Evolutionary conservation across 2,329 filamentous ascomycete genomes (phyloP).

Genomic region (Epichloe brachyelytri): DNA sequence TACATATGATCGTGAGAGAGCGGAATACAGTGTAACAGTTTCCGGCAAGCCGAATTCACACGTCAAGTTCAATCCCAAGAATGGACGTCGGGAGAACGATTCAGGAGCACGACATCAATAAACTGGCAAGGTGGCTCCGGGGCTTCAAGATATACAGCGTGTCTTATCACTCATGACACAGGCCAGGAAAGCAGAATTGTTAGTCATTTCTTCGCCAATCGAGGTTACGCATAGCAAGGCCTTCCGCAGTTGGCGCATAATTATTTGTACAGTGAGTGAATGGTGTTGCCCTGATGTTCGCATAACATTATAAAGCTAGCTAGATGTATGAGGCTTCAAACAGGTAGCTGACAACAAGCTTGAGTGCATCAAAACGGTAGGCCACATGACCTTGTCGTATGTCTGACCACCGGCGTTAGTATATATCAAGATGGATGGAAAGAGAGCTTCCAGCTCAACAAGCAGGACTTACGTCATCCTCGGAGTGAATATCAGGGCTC

Average conservation of each 20-base stretch:
- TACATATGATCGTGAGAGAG: neutral
- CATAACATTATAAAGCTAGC: neutral
- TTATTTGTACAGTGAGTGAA: too few relatives aligned
- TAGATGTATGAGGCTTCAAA: constrained; percentile 23
- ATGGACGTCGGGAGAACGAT: neutral
- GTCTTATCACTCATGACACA: constrained; percentile 3
- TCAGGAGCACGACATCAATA: neutral
- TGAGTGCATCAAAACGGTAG: constrained; percentile 21
- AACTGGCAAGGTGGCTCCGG: neutral
- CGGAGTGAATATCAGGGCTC: constrained; percentile 20
- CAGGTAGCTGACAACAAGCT: constrained; percentile 24
- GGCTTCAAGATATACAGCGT: constrained; percentile 5
- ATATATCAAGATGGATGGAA: neutral
- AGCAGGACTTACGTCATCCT: constrained; percentile 19
- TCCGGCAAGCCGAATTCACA: neutral
- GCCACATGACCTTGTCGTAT: constrained; percentile 23
- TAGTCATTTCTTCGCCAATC: neutral
- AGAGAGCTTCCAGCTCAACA: neutral
- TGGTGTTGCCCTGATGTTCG: too few relatives aligned
- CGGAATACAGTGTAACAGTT: constrained; percentile 4
- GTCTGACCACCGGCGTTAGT: constrained; percentile 10
- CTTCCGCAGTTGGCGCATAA: too few relatives aligned
- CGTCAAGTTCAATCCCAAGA: neutral
- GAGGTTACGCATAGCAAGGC: too few relatives aligned
- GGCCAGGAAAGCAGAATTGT: neutral